Evolutionary conservation across 176 grass and related monocot species (phyloP).

Genomic region (Tillandsia fasciculata): DNA sequence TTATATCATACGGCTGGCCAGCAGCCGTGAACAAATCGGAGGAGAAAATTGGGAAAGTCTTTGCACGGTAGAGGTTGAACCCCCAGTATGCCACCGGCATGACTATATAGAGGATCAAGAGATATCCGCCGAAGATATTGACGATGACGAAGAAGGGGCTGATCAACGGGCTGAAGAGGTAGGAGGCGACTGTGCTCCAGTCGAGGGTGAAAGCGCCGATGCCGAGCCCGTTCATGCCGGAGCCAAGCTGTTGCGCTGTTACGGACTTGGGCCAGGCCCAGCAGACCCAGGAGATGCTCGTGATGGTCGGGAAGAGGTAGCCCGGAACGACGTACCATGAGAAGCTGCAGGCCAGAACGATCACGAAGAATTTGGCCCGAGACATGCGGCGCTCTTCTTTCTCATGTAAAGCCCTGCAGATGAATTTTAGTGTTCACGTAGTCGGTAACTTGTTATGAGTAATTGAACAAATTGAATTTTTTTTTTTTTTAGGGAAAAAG

Average conservation of each 20-base stretch:
- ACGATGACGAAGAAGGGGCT: constrained; percentile 67
- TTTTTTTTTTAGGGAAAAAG: too few species aligned
- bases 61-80: constrained; percentile 42
- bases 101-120: constrained; percentile 36
- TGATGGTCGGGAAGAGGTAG: constrained; percentile 49
- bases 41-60: constrained; percentile 77
- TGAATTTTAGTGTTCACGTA: neutral
- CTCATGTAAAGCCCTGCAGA: constrained; percentile 75
- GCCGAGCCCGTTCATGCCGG: constrained; percentile 55
- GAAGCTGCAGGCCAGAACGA: constrained; percentile 66
- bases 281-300: constrained; percentile 77
- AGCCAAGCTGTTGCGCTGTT: constrained; percentile 71
- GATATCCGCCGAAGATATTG: constrained; percentile 59
- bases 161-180: constrained; percentile 61
- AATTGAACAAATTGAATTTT: too few species aligned
- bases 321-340: constrained; percentile 50
- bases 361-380: constrained; percentile 76
- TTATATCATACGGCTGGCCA: constrained; percentile 41
- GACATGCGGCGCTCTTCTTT: constrained; percentile 52
- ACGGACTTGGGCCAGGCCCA: constrained; percentile 71
- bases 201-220: constrained; percentile 71
- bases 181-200: constrained; percentile 58
- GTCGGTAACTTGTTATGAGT: too few species aligned
- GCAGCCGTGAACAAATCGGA: constrained; percentile 52
- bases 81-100: constrained; percentile 56